Base-by-base conservation (phyloP, 257 asterid genomes). In the Forsythia suspensa region DNA sequence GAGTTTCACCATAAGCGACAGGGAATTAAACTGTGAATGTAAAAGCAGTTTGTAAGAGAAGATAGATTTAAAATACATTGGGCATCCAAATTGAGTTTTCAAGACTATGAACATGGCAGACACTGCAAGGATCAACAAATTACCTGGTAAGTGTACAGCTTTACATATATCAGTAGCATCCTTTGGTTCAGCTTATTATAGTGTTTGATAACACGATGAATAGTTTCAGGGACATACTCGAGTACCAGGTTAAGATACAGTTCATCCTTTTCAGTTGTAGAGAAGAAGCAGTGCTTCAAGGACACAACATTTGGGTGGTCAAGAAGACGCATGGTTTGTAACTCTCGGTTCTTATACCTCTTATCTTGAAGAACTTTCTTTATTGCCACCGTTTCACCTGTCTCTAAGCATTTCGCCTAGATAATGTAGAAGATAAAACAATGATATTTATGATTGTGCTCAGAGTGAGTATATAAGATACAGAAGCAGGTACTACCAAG, bases 301-400 rank as follows among this genome's bases (percentile, higher is more conserved):
- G 97, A 88, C 76, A 94, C 97, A 72, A 94, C 90, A 84, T 94
- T 94, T 63, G 97, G 98, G 88, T 94, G 97, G 89, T 94, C 96
- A 48, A 94, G 97, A 76, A 92, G 89, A 76, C 97, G 97, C 98
- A 94, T 94, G 46, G 98, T 94, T 84, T 94, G 97, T 85, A 94
- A 83, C 87, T 94, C 98, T 65, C 97, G 86, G 76, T 92, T 94
- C 87, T 94, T 94, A 73, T 92, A 94, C 88, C 97, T 91, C 88
- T 91, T 94, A 59, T 94, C 98, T 87, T 94, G 97, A 79, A 94
- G 94, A 86, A 93, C 97, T 90, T 93, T 93, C 85, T 93, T 93
- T 86, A 94, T 92, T 55, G 98, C 97, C 83, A 90, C 95, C 43
- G 97, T 90, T 86, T 94, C 98, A 55, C 96, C 96, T 2, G 92